Evolutionary conservation across 1,139 yeast genomes (phyloP).

Genomic region (Candida gigantensis): DNA sequence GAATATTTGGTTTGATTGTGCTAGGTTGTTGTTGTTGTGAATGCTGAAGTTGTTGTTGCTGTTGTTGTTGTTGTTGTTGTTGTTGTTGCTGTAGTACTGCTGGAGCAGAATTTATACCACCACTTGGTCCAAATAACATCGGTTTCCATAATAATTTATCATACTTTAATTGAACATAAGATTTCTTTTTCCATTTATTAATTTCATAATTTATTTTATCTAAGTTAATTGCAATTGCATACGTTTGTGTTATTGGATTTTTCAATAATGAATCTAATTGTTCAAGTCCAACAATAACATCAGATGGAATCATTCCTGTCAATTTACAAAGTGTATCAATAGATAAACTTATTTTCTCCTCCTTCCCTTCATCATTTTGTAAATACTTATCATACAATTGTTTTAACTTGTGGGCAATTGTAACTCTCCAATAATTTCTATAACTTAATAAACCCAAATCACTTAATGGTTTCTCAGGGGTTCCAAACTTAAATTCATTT

Average conservation of each 20-base stretch:
- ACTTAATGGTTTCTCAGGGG: constrained; percentile 93
- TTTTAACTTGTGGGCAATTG: constrained; percentile 50
- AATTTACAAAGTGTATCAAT: constrained; percentile 61
- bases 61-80: constrained; percentile 4
- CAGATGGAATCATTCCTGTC: constrained; percentile 88
- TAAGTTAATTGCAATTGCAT: constrained; percentile 57
- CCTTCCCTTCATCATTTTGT: neutral
- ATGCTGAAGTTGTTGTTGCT: constrained; percentile 13
- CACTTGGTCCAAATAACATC: constrained; percentile 78
- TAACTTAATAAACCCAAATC: constrained; percentile 85
- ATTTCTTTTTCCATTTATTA: constrained; percentile 55
- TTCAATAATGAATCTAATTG: constrained; percentile 62
- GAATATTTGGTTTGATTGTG: constrained; percentile 11
- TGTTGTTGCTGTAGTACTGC: constrained; percentile 22
- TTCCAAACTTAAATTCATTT: constrained; percentile 77
- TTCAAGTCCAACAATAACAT: constrained; percentile 85
- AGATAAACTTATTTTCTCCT: constrained; percentile 34
- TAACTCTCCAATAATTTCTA: constrained; percentile 80
- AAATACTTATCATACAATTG: constrained; percentile 29
- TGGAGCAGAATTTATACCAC: constrained; percentile 69
- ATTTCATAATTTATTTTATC: constrained; percentile 46
- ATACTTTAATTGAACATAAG: constrained; percentile 53
- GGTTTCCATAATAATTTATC: constrained; percentile 74
- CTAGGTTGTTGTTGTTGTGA: neutral
- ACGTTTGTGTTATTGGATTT: constrained; percentile 43